Evolutionary conservation across 2,329 filamentous ascomycete species (phyloP), one percentile per base, ranked within the genome.

Genomic region (Microdochium nivale): DNA sequence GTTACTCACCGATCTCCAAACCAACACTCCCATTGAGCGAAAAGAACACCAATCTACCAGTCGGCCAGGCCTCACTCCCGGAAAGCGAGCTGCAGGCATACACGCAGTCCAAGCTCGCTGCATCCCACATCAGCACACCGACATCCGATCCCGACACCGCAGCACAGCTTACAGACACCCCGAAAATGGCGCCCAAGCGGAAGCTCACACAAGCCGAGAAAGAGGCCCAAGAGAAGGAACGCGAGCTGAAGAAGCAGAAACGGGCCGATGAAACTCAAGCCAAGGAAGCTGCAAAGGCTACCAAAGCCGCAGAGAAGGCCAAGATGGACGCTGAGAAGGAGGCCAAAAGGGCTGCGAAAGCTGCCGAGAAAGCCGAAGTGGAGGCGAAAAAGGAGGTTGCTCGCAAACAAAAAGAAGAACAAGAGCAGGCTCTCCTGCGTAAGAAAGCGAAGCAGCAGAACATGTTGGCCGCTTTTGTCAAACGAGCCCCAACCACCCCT

Each of bases 281-380:
- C 14, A 55, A 60, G 44, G 65, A 50, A 60, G 69, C 46, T 60
- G 67, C 44, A 65, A 63, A 48, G 48, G 63, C 2, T 64, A 48
- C 24, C 7, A 60, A 69, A 54, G 67, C 71, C 33, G 70, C 71
- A 47, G 74, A 76, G 58, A 72, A 75, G 24, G 79, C 72, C 57
- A 79, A 75, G 61, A 70, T 66, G 71, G 14, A 73, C 66, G 50
- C 78, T 75, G 65, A 67, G 67, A 58, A 73, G 64, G 53, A 71
- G 51, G 46, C 46, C 16, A 78, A 77, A 58, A 59, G 65, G 37
- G 63, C 66, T 3, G 59, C 64, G 48, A 66, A 66, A 25, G 58
- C 62, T 2, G 57, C 52, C 19, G 53, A 63, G 32, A 67, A 64
- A 35, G 58, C 57, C 4, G 57, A 52, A 51, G 47, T 48, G 2